Evolutionary conservation across 371 early-diverging fungal species (phyloP), one percentile per base, ranked within the genome.

Genomic region (Apophysomyces sp.): DNA sequence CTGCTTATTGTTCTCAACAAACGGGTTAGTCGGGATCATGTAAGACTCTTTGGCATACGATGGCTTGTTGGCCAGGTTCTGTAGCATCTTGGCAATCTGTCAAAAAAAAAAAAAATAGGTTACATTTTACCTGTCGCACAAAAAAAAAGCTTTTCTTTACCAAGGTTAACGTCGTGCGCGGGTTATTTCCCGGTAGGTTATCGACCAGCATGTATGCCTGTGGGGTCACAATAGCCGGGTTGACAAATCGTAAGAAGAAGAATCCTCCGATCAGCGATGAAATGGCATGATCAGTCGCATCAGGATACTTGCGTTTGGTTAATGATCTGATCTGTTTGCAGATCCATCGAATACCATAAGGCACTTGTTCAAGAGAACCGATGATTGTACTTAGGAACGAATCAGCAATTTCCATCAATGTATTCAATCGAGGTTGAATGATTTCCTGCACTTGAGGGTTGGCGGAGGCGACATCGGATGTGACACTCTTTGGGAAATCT

Each of bases 301-400:
- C 87, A 0, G 96, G 94, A 75, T 90, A 96, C 74, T 90, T 90
- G 58, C 91, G 68, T 87, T 92, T 92, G 4, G 95, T 92, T 66
- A 96, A 72, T 8, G 89, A 89, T 24, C 89, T 81, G 73, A 96
- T 96, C 77, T 96, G 95, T 69, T 96, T 96, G 76, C 97, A 96
- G 53, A 96, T 93, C 96, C 96, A 96, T 30, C 95, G 84, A 67
- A 96, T 96, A 31, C 96, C 97, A 63, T 93, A 95, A 0, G 97
- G 97, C n/a, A 92, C 91, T 62, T 89, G 85, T 55, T 94, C 93
- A 21, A 92, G 72, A 2, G 90, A 89, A 18, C 79, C 77, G 31
- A 95, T 84, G 56, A 96, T 94, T 5, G 91, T 92, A 37, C 83
- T 81, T 39, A 96, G 72, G 65, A 96, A 94, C 8, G 82, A 79